Evolutionary conservation across 805 yeast species (phyloP).

Genomic region (Ogataea trehaloabstinens): DNA sequence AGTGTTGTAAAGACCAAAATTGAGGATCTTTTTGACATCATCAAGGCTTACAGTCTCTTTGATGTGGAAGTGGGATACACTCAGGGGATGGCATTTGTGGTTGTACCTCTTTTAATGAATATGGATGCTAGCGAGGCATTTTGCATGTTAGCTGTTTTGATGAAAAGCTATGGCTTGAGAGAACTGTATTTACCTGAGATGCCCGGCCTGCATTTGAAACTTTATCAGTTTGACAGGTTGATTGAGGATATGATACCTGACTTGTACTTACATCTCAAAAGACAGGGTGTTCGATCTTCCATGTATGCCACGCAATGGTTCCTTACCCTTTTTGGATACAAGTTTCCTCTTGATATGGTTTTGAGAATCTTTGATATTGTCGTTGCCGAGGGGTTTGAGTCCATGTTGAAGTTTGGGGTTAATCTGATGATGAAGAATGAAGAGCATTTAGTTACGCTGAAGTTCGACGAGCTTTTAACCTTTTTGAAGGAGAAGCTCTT

Average conservation of each 20-base stretch:
- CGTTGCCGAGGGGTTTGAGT: constrained; percentile 88
- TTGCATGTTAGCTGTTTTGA: constrained; percentile 71
- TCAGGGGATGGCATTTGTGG: constrained; percentile 95
- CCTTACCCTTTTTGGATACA: constrained; percentile 89
- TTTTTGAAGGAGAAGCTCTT: constrained; percentile 80
- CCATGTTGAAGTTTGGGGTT: constrained; percentile 78
- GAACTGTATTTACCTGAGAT: constrained; percentile 80
- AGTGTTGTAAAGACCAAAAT: constrained; percentile 53
- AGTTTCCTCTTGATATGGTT: constrained; percentile 87
- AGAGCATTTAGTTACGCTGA: constrained; percentile 51
- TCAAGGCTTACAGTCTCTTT: constrained; percentile 79
- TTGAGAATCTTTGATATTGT: constrained; percentile 83
- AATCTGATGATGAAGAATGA: constrained; percentile 75
- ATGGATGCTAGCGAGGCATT: constrained; percentile 84
- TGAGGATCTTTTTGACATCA: constrained; percentile 66
- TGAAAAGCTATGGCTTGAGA: constrained; percentile 83
- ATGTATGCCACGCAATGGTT: constrained; percentile 99
- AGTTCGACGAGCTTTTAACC: constrained; percentile 74
- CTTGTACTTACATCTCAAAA: constrained; percentile 68
- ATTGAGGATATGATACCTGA: constrained; percentile 74
- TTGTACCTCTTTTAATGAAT: constrained; percentile 80
- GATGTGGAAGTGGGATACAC: constrained; percentile 97
- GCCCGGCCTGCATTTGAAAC: constrained; percentile 84
- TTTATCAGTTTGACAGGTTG: constrained; percentile 88
- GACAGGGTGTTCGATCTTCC: constrained; percentile 86